phyloP scores from a whole-genome alignment of 192 early-diverging fungal species.

The Mortierella claussenii region DNA sequence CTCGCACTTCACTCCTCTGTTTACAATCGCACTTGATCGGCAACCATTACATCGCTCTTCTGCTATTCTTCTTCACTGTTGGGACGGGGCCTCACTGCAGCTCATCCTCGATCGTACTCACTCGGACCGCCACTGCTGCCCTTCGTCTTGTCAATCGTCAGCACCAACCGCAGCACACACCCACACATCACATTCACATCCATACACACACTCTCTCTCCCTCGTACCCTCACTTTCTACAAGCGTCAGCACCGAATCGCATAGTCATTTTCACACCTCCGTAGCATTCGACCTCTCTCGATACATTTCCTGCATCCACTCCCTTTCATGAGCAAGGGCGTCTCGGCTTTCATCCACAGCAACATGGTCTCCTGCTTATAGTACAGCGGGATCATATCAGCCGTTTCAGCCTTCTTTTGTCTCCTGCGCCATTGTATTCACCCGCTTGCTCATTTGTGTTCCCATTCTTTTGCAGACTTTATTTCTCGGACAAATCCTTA shows the following conservation, averaged over 20 bases:
- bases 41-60: neutral
- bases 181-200: no score
- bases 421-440: neutral
- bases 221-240: no score
- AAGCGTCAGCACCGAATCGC: no score
- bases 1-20: no score
- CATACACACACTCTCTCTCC: no score
- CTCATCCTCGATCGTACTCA: neutral
- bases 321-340: neutral
- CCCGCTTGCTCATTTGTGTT: neutral
- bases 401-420: neutral
- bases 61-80: neutral
- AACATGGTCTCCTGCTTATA: slow-evolving; percentile 6
- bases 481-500: neutral
- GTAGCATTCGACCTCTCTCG: no score
- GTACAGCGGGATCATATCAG: neutral
- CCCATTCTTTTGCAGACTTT: neutral
- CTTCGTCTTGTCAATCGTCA: no score
- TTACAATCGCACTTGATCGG: no score
- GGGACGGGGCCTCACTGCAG: neutral
- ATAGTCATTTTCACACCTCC: no score
- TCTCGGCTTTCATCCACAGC: neutral
- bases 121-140: no score
- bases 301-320: no score
- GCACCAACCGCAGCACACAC: no score